phyloP scores from a whole-genome alignment of 2,329 filamentous ascomycete species.

The Phyllosticta capitalensis region DNA sequence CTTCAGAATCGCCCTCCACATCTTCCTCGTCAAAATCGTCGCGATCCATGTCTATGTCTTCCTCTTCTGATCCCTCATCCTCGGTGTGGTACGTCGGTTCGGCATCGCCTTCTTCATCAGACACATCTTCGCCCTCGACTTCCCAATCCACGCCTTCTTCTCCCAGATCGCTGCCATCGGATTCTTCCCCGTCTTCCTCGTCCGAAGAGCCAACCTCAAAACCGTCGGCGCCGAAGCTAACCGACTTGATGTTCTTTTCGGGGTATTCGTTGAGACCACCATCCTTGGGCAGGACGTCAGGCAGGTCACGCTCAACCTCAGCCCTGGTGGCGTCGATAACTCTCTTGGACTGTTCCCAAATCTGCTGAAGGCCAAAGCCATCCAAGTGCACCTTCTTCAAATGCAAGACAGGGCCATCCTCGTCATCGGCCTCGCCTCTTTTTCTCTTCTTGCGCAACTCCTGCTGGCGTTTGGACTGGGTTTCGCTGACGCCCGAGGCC shows the following conservation, averaged over 20 bases:
- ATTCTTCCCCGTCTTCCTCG: constrained; percentile 19
- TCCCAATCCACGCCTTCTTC: constrained; percentile 18
- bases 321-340: constrained; percentile 60
- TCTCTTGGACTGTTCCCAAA: constrained; percentile 87
- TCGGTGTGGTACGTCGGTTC: constrained; percentile 18
- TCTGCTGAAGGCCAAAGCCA: constrained; percentile 77
- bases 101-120: constrained; percentile 30
- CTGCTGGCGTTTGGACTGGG: constrained; percentile 59
- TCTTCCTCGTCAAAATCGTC: constrained; percentile 24
- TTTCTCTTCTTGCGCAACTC: constrained; percentile 68
- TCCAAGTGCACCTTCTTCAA: constrained; percentile 76
- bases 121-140: constrained; percentile 22
- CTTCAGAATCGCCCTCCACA: constrained; percentile 31
- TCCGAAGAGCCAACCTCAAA: constrained; percentile 30
- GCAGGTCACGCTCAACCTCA: constrained; percentile 43
- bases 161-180: constrained; percentile 1
- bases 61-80: constrained; percentile 23
- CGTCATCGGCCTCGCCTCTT: constrained; percentile 44
- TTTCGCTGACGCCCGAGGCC: constrained; percentile 61
- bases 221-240: constrained; percentile 31
- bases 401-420: constrained; percentile 50
- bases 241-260: constrained; percentile 21
- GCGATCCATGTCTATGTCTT: constrained; percentile 23
- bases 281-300: constrained; percentile 29
- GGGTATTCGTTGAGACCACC: constrained; percentile 13